Evolutionary conservation across 192 early-diverging fungal species (phyloP).

Genomic region (Lunasporangiospora selenospora): DNA sequence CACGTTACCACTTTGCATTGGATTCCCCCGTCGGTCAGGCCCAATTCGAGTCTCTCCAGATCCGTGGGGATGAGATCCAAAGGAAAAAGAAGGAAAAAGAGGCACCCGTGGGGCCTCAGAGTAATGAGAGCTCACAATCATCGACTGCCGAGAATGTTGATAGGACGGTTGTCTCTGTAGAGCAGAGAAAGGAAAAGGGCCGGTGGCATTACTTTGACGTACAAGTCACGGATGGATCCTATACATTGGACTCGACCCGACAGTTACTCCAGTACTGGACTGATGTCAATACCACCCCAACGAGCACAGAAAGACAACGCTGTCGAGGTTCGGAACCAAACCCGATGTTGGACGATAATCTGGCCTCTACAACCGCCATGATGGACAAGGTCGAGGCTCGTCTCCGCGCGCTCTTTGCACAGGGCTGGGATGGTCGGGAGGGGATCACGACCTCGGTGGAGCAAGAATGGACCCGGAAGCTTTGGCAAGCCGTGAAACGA

Average conservation of each 20-base stretch:
- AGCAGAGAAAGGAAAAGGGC: conserved; percentile 16
- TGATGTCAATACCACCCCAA: conserved; percentile 13
- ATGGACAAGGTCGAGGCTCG: conserved; percentile 20
- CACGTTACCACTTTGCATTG: conserved; percentile 33
- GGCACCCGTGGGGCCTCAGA: no score
- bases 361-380: conserved; percentile 6
- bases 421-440: conserved; percentile 28
- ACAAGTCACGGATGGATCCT: conserved; percentile 23
- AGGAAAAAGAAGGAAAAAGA: no score
- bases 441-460: conserved; percentile 23
- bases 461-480: conserved; percentile 19
- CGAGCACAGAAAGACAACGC: no score
- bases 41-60: conserved; percentile 30
- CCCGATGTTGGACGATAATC: conserved; percentile 25
- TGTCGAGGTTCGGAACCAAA: no score
- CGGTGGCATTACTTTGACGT: conserved; percentile 38
- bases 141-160: no score
- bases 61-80: conserved; percentile 17
- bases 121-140: no score
- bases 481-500: conserved; percentile 24
- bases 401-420: conserved; percentile 2
- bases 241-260: neutral
- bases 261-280: conserved; percentile 36
- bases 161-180: no score
- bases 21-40: conserved; percentile 23